Base-by-base conservation (phyloP, 768 basidiomycete genomes). In the Cyathus striatus region DNA sequence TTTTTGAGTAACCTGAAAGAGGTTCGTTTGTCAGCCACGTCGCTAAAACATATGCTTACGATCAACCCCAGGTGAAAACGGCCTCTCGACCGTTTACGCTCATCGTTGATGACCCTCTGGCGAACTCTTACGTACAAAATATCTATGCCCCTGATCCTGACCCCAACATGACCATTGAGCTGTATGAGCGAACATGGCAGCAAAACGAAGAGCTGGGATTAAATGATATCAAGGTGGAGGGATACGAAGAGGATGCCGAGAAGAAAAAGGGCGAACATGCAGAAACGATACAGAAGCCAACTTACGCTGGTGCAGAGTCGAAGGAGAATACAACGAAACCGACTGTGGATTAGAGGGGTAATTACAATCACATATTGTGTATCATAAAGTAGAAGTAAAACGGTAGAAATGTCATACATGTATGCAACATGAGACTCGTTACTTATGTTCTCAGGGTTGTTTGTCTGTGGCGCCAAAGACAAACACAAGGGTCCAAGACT, bases 121-220 rank as follows among this genome's bases (percentile, higher is more conserved):
- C 90, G 12, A 97, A 98, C 61, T 94, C 91, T 2, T 94, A 98
- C 57, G 69, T 99, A 35, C 96, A 99, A 61, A 96, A 92, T 60
- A 54, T 94, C n/a, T 97, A 95, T 58, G 95, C 96, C 0, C 96
- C 96, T 3, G 95, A 99, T 57, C 83, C 89, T 0, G 95, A 98
- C 57, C 95, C 95, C 1, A 92, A 93, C 55, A 90, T 99, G 88
- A 71, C 62, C 23, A 75, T 88, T 40, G 89, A 86, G 58, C 58
- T 62, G 43, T 99, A 98, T 56, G 88, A 93, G 30, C 73, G 96
- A 38, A 80, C 81, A 3, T 88, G 77, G 69, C 79, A 90, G 34
- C 92, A 99, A 69, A 93, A 99, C 53, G 96, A 98, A 59, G 90
- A 92, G 39, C 70, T 98, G 12, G 96, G 95, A 4, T 60, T 99